A percentile compares a stretch with the other conserved stretches of the same genome.
Evolutionary conservation across 257 asterid genomes (phyloP).

Genomic region (Nicotiana paniculata): DNA sequence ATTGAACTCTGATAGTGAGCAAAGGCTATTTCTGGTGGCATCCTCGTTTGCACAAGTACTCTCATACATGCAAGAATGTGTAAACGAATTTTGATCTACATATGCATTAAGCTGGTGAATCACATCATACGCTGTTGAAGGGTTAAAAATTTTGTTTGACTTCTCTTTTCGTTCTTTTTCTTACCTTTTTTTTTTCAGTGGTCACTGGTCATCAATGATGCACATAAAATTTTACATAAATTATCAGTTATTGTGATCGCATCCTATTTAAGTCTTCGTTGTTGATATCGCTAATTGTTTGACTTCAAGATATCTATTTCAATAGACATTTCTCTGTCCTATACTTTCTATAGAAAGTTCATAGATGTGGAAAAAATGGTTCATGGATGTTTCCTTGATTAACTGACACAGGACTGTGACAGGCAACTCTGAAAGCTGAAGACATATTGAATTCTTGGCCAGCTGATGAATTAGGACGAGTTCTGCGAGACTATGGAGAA

Average conservation of each 20-base stretch:
- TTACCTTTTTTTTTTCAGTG: neutral
- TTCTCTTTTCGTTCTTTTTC: neutral
- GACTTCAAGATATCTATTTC: neutral
- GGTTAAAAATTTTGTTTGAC: neutral
- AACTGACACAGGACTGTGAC: slow-evolving; percentile 69
- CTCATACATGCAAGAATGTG: neutral
- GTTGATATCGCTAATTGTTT: neutral
- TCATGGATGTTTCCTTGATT: slow-evolving; percentile 23
- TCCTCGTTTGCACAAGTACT: neutral
- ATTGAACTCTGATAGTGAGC: neutral
- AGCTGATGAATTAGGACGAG: slow-evolving; percentile 74
- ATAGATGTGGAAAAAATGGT: slow-evolving; percentile 8
- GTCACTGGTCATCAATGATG: neutral
- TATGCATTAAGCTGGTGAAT: neutral
- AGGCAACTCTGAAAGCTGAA: slow-evolving; percentile 88
- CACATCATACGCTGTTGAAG: neutral
- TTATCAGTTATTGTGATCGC: neutral
- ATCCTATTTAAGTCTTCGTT: neutral
- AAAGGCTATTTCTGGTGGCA: neutral
- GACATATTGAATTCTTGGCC: slow-evolving; percentile 94
- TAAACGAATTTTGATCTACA: neutral
- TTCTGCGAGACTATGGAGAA: slow-evolving; percentile 88
- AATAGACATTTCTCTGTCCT: neutral
- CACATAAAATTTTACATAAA: neutral
- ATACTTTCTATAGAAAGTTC: neutral